These are phyloP conservation scores for Apiotrichum mycotoxinovorans DNA, from an alignment of 1,284 basidiomycete genomes.

Conservation along the genomic window DNA sequence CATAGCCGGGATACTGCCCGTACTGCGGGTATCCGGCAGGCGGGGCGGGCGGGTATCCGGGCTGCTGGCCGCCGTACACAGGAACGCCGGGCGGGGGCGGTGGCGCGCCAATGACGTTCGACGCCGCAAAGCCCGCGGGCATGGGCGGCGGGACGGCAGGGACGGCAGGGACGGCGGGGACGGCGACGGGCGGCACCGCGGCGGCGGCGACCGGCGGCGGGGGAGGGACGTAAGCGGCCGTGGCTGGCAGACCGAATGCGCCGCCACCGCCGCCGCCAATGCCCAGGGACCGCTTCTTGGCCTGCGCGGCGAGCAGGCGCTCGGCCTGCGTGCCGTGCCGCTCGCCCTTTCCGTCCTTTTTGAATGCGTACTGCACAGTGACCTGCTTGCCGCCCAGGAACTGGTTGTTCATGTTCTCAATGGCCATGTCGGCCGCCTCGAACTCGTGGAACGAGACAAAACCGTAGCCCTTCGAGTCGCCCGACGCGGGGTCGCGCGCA, in stretches of 20 bases:
- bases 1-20: slow-evolving; percentile 25
- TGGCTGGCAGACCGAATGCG: slow-evolving; percentile 52
- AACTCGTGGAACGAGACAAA: slow-evolving; percentile 97
- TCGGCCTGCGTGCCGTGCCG: slow-evolving; percentile 94
- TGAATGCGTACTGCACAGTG: slow-evolving; percentile 94
- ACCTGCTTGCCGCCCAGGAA: slow-evolving; percentile 98
- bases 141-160: slow-evolving; percentile 8
- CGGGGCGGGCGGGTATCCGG: background rate
- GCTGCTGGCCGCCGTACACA: background rate
- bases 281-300: slow-evolving; percentile 55
- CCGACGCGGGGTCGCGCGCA: slow-evolving; percentile 78
- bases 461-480: slow-evolving; percentile 90
- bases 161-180: background rate
- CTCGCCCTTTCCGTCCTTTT: slow-evolving; percentile 98
- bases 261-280: slow-evolving; percentile 21
- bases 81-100: slow-evolving; percentile 13
- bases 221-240: slow-evolving; percentile 25
- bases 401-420: slow-evolving; percentile 94
- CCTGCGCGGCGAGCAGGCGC: slow-evolving; percentile 88
- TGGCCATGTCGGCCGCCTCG: slow-evolving; percentile 91
- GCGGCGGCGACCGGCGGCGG: slow-evolving; percentile 42
- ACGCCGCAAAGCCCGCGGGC: slow-evolving; percentile 52
- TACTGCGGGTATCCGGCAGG: slow-evolving; percentile 23
- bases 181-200: slow-evolving; percentile 26
- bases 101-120: slow-evolving; percentile 20